Base-by-base conservation (phyloP, 441 rosid species). In the Erodium trifolium region DNA sequence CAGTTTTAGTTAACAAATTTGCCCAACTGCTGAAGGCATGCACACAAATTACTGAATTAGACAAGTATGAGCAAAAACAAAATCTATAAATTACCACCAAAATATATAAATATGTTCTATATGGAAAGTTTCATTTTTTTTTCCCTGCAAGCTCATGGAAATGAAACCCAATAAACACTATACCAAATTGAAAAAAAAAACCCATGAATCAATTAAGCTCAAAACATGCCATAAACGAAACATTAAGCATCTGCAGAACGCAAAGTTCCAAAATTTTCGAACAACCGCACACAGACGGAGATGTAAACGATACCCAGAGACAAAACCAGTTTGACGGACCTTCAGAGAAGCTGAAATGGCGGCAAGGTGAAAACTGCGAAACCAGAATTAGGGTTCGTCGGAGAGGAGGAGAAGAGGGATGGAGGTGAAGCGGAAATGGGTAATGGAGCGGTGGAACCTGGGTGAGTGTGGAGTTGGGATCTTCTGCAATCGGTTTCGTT, bases 271-370 rank as follows among this genome's bases (percentile, higher is more conserved):
- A 55, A 43, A 43, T 43, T 55, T 16, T 55, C 62, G 19, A 14
- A 14, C 62, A 55, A 4, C 19, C 19, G 1, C 62, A 55, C 62
- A 17, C 1, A 16, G 9, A 16, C 6, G 19, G 23, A 16, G 23
- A 55, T 55, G 62, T 55, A 14, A 14, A 55, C 23, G 0, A 55
- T 55, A 16, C 19, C 23, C 62, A 4, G 19, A 55, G 23, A 16
- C 9, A 55, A 4, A 55, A 10, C 16, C 18, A 55, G 18, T 55
- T 55, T 16, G 10, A 14, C 62, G 7, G 19, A 55, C 62, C 62
- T 55, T 55, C 6, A 55, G 17, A 47, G 59, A 51, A 51, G 59
- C 59, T 51, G 59, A 51, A 55, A 55, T 55, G 62, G 62, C 23
- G 8, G 2, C 19, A 55, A 17, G 16, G 9, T 16, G 23, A 55